Evolutionary conservation across 2,329 filamentous ascomycete species (phyloP).

Genomic region (Pseudogymnoascus sp.): DNA sequence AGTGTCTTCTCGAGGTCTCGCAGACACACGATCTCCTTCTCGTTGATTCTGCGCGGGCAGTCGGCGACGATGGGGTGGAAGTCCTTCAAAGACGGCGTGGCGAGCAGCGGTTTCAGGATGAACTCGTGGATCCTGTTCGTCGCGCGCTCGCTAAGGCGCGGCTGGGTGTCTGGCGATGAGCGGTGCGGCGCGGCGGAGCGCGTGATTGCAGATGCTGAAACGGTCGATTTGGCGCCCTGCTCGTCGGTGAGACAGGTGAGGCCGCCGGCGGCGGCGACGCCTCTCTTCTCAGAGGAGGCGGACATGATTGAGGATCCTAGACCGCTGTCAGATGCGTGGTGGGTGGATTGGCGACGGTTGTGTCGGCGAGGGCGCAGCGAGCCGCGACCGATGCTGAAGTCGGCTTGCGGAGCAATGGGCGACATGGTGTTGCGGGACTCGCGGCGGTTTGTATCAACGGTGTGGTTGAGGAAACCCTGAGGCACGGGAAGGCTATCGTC

Average conservation of each 20-base stretch:
- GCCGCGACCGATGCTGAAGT: constrained; percentile 38
- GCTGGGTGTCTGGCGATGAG: constrained; percentile 40
- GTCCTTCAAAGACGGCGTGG: constrained; percentile 62
- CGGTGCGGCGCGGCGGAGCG: constrained; percentile 46
- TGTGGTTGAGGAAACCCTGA: constrained; percentile 48
- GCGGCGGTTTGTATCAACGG: constrained; percentile 38
- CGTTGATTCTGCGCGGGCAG: constrained; percentile 69
- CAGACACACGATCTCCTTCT: constrained; percentile 81
- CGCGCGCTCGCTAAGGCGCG: constrained; percentile 59
- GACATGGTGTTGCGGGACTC: constrained; percentile 24
- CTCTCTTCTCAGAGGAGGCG: constrained; percentile 42
- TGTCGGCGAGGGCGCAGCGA: constrained; percentile 43
- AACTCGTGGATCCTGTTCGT: constrained; percentile 71
- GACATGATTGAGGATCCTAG: constrained; percentile 74
- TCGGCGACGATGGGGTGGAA: constrained; percentile 75
- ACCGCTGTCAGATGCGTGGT: constrained; percentile 78
- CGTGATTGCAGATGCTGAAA: constrained; percentile 49
- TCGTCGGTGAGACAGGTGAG: constrained; percentile 26
- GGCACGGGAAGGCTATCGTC: constrained; percentile 54
- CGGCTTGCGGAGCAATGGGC: constrained; percentile 33
- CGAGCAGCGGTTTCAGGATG: constrained; percentile 69
- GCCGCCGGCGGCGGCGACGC: constrained; percentile 32
- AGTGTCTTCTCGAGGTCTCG: constrained; percentile 92
- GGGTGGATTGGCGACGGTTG: constrained; percentile 46
- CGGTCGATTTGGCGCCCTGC: constrained; percentile 32